Percentiles rank a stretch among this genome's conserved stretches.
Conservation (phyloP, 2,329 filamentous ascomycete species). For the Verticillium klebahnii region DNA sequence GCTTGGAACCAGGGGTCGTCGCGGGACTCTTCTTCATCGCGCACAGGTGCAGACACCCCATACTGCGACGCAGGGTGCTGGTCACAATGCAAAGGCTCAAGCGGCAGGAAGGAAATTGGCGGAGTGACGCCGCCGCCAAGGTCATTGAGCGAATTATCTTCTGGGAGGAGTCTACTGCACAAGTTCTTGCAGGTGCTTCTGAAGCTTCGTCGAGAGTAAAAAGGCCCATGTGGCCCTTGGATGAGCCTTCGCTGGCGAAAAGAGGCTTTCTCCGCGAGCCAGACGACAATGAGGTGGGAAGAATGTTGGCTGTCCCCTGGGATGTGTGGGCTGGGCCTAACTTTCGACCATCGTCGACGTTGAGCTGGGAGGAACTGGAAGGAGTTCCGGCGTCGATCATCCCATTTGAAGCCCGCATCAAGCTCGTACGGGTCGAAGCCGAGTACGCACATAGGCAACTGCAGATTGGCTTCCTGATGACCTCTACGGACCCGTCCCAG, state of each 20-base stretch:
- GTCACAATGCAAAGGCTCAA: constrained; percentile 14
- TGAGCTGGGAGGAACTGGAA: too few relatives aligned
- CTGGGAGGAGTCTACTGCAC: neutral
- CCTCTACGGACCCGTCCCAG: too few relatives aligned
- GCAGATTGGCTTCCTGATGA: too few relatives aligned
- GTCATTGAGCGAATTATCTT: constrained; percentile 12
- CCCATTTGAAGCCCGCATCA: too few relatives aligned
- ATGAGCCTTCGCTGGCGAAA: neutral
- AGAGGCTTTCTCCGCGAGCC: neutral
- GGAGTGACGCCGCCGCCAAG: constrained; percentile 15
- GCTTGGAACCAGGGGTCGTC: constrained; percentile 18
- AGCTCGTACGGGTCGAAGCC: too few relatives aligned
- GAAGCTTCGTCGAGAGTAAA: too few relatives aligned
- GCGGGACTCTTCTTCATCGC: constrained; percentile 15
- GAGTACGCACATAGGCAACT: too few relatives aligned
- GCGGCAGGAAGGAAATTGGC: constrained; percentile 22
- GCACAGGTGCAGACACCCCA: constrained; percentile 20
- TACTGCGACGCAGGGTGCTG: constrained; percentile 15
- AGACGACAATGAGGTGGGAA: neutral
- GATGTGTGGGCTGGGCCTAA: neutral
- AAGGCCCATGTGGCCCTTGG: too few relatives aligned
- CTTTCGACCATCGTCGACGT: neutral
- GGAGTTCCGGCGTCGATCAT: too few relatives aligned
- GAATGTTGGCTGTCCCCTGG: neutral
- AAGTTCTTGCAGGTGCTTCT: too few relatives aligned